Conservation (phyloP, 208 protist genomes). For the Wallacemonas sp. region DNA sequence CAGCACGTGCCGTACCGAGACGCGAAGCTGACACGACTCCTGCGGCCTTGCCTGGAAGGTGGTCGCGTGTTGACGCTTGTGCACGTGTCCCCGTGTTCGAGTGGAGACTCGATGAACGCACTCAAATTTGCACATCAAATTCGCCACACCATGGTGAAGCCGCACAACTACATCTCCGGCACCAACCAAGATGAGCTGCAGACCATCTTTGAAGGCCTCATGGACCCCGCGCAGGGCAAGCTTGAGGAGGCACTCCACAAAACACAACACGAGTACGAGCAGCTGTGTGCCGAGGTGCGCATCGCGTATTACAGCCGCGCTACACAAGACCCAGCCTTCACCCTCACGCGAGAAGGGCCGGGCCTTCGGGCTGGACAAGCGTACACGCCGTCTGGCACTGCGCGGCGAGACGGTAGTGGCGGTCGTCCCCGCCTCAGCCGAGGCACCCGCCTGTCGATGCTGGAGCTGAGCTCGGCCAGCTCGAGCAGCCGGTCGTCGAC, state of each 20-base stretch:
- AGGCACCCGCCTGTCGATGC: background rate
- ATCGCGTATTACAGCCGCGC: constrained; percentile 50
- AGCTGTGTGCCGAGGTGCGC: constrained; percentile 79
- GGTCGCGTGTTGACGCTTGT: constrained; percentile 81
- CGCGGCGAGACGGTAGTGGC: background rate
- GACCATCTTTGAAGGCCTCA: constrained; percentile 72
- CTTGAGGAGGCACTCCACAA: constrained; percentile 47
- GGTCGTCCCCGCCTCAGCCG: background rate
- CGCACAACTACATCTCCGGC: constrained; percentile 52
- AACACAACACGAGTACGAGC: constrained; percentile 42
- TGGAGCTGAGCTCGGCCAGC: constrained; percentile 5
- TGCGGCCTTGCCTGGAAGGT: constrained; percentile 82
- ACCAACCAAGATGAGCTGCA: constrained; percentile 51
- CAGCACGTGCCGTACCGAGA: constrained; percentile 92
- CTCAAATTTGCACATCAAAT: constrained; percentile 89
- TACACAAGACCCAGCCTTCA: background rate
- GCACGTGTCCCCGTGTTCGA: constrained; percentile 78
- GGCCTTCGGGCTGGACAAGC: too few species aligned
- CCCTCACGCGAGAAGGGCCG: background rate
- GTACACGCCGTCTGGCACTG: too few species aligned
- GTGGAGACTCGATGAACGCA: constrained; percentile 57
- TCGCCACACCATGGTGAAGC: constrained; percentile 70
- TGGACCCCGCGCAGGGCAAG: constrained; percentile 61
- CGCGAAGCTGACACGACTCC: constrained; percentile 88
- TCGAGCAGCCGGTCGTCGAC: constrained; percentile 4